Evolutionary conservation across 495 filamentous ascomycete species (phyloP).

Genomic region (Geopyxis carbonaria): DNA sequence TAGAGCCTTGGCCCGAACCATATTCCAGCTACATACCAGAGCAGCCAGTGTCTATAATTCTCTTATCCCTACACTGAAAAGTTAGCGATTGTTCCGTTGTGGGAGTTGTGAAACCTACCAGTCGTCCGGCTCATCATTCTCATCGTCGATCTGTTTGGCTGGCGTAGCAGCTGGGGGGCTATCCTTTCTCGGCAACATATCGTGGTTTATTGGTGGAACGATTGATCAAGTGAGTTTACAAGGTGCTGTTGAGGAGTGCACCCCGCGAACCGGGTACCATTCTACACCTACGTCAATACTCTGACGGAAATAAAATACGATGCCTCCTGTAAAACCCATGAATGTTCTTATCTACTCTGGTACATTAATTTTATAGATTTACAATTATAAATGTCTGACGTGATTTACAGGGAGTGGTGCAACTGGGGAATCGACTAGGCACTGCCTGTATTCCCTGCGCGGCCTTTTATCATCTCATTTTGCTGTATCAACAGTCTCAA

Average conservation of each 20-base stretch:
- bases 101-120: slow-evolving; percentile 42
- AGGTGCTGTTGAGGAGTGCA: slow-evolving; percentile 16
- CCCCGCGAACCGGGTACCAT: too few species aligned
- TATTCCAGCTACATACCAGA: slow-evolving; percentile 54
- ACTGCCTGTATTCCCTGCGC: slow-evolving; percentile 75
- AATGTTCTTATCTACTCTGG: slow-evolving; percentile 82
- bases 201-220: too few species aligned
- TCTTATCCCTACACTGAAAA: slow-evolving; percentile 54
- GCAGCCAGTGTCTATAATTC: slow-evolving; percentile 93
- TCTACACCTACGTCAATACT: neutral
- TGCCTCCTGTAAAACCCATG: slow-evolving; percentile 27
- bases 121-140: slow-evolving; percentile 89
- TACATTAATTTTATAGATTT: slow-evolving; percentile 24
- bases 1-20: neutral
- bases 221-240: too few species aligned
- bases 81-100: slow-evolving; percentile 12
- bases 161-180: slow-evolving; percentile 6
- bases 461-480: slow-evolving; percentile 84
- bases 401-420: slow-evolving; percentile 62
- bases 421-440: slow-evolving; percentile 72
- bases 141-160: slow-evolving; percentile 30
- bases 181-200: slow-evolving; percentile 27
- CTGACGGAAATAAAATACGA: too few species aligned
- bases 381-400: slow-evolving; percentile 5
- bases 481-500: slow-evolving; percentile 71